These are phyloP conservation scores for Omphalea diandra DNA, from an alignment of 441 rosid species.

Conservation along the genomic window DNA sequence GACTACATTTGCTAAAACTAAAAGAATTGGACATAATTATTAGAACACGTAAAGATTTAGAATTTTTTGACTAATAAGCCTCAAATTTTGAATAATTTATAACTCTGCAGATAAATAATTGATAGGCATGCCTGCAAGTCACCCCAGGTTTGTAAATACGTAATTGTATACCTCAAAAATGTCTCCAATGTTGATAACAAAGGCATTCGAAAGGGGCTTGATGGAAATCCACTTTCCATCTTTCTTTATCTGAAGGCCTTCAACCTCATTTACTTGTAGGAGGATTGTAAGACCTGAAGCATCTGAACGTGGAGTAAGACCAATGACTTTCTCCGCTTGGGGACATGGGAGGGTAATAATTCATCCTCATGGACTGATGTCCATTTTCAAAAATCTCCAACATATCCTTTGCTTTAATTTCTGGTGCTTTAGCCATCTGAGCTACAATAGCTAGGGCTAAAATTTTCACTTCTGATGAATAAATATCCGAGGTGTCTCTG, in stretches of 20 bases:
- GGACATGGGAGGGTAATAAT: conserved; percentile 53
- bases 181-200: no score
- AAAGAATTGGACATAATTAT: no score
- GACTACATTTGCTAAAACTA: no score
- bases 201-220: conserved; percentile 30
- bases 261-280: no score
- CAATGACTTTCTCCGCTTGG: conserved; percentile 25
- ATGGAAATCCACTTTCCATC: no score
- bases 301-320: conserved; percentile 35
- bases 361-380: conserved; percentile 43
- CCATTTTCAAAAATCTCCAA: conserved; percentile 38
- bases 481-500: conserved; percentile 38
- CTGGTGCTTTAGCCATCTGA: conserved; percentile 32
- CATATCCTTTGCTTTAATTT: conserved; percentile 32
- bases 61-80: no score
- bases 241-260: conserved; percentile 47
- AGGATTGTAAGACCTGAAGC: conserved; percentile 29
- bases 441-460: conserved; percentile 32
- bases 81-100: no score
- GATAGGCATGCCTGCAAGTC: no score
- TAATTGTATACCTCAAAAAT: no score
- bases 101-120: no score
- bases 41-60: no score
- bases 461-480: conserved; percentile 34
- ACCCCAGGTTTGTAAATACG: no score